Evolutionary conservation across 1,139 yeast genomes (phyloP).

Genomic region (Candida tropicalis): DNA sequence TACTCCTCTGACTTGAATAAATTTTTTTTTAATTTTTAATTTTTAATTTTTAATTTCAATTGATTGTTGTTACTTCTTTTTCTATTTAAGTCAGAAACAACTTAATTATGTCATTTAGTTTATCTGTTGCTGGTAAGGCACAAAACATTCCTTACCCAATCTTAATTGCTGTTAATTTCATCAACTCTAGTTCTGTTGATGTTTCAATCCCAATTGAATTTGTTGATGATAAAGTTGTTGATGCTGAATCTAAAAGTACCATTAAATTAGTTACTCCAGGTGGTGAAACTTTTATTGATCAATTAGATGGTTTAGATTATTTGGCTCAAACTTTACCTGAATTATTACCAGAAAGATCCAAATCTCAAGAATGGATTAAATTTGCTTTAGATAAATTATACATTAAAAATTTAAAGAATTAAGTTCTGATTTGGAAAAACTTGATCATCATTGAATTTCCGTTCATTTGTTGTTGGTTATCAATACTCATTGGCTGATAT

Average conservation of each 20-base stretch:
- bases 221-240: constrained; percentile 61
- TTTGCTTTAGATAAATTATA: constrained; percentile 70
- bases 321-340: constrained; percentile 52
- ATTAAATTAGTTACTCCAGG: constrained; percentile 48
- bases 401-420: constrained; percentile 88
- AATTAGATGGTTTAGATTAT: constrained; percentile 44
- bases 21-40: too few species aligned
- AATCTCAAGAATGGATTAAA: constrained; percentile 62
- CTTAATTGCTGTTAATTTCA: constrained; percentile 74
- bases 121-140: constrained; percentile 85
- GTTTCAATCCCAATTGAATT: constrained; percentile 60
- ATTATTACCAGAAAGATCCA: constrained; percentile 30
- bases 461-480: constrained; percentile 77
- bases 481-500: constrained; percentile 74
- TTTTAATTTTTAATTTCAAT: too few species aligned
- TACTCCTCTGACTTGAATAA: too few species aligned
- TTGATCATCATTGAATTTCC: constrained; percentile 84
- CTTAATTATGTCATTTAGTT: constrained; percentile 31
- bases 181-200: constrained; percentile 53
- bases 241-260: constrained; percentile 39
- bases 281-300: constrained; percentile 47
- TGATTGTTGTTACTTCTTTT: too few species aligned
- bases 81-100: neutral
- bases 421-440: constrained; percentile 65
- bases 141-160: constrained; percentile 80